Conservation (phyloP, 768 basidiomycete species). For the Lactarius vividus region DNA sequence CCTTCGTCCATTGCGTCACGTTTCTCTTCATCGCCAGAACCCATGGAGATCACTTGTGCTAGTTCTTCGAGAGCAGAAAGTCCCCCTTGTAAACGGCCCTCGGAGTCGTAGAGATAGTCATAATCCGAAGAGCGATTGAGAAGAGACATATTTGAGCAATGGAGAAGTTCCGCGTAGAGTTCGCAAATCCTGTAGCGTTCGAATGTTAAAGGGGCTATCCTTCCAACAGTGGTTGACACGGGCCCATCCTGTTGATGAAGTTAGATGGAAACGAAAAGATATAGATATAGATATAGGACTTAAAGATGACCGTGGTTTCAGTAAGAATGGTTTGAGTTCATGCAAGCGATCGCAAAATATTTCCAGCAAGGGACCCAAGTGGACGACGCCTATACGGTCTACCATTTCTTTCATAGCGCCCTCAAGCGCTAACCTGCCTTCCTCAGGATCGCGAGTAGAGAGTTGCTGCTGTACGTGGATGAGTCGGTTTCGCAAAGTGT, state of each 20-base stretch:
- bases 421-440: slow-evolving; percentile 66
- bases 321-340: slow-evolving; percentile 67
- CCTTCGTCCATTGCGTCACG: slow-evolving; percentile 59
- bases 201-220: slow-evolving; percentile 78
- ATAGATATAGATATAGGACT: slow-evolving; percentile 31
- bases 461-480: slow-evolving; percentile 82
- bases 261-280: slow-evolving; percentile 9
- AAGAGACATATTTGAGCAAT: slow-evolving; percentile 97
- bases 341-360: slow-evolving; percentile 67
- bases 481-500: slow-evolving; percentile 85
- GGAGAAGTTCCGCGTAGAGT: slow-evolving; percentile 92
- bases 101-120: slow-evolving; percentile 69
- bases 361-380: slow-evolving; percentile 79
- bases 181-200: slow-evolving; percentile 97
- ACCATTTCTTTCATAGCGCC: slow-evolving; percentile 77
- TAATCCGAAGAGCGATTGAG: slow-evolving; percentile 77
- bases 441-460: slow-evolving; percentile 45
- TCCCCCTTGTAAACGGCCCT: slow-evolving; percentile 88
- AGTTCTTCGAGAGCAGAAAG: slow-evolving; percentile 80
- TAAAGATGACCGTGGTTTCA: slow-evolving; percentile 74
- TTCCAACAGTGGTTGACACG: slow-evolving; percentile 70
- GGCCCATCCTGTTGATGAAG: slow-evolving; percentile 52
- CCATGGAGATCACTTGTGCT: slow-evolving; percentile 75
- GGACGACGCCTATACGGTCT: slow-evolving; percentile 84
- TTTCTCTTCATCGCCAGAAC: slow-evolving; percentile 51